A percentile compares a stretch with the other conserved stretches of the same genome.
Conservation (phyloP, 306 rosid species). For the Dicorynia guianensis region DNA sequence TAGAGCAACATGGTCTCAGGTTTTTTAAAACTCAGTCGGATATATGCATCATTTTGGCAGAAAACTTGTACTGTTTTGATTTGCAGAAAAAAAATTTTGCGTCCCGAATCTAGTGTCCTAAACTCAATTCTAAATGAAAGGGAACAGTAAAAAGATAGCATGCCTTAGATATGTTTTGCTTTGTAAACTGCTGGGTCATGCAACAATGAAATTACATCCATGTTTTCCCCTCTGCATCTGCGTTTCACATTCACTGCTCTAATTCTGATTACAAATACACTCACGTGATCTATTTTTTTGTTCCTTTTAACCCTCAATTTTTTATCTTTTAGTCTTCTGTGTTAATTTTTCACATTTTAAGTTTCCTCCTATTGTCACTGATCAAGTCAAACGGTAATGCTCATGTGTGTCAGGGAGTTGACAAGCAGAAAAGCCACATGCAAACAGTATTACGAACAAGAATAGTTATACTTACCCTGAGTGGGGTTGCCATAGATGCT, state of each 20-base stretch:
- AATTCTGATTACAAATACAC: neutral
- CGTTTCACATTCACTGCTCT: neutral
- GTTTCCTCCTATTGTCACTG: neutral
- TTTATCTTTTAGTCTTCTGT: neutral
- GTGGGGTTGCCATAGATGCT: slow-evolving; percentile 8
- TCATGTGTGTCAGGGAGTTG: neutral
- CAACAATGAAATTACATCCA: neutral
- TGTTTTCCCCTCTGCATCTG: neutral
- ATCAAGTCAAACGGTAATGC: neutral
- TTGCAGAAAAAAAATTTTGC: slow-evolving; percentile 4
- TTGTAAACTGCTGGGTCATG: neutral
- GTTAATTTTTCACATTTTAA: neutral
- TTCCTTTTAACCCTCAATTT: neutral
- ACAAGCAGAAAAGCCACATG: neutral
- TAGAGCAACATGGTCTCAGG: slow-evolving; percentile 1
- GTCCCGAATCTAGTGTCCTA: neutral
- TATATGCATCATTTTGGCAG: neutral
- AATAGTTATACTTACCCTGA: slow-evolving; percentile 38
- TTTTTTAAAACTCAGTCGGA: slow-evolving; percentile 2
- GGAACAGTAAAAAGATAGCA: neutral
- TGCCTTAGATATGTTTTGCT: neutral
- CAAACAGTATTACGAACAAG: neutral
- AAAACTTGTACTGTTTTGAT: slow-evolving; percentile 29
- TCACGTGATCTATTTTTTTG: neutral
- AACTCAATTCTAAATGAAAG: neutral